phyloP scores from a whole-genome alignment of 805 yeast species.

The Naumovozyma castellii region DNA sequence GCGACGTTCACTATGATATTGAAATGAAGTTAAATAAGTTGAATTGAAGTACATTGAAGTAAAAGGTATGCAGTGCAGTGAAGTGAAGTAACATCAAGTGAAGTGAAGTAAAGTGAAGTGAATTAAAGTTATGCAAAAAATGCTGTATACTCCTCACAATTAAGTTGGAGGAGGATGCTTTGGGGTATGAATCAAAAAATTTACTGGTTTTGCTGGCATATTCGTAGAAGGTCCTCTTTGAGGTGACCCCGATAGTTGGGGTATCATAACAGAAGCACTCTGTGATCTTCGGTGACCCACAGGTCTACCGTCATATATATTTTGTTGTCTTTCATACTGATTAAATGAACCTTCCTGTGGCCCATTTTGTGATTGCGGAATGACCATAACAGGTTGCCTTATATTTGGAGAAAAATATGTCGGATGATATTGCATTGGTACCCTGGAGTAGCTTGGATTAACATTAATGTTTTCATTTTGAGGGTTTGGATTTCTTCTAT shows the following conservation, averaged over 20 bases:
- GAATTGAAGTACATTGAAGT: no score
- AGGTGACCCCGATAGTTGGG: constrained; percentile 9
- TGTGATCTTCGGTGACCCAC: constrained; percentile 22
- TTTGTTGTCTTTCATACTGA: background rate
- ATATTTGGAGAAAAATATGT: background rate
- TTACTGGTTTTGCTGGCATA: constrained; percentile 14
- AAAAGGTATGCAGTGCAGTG: no score
- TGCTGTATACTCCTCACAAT: background rate
- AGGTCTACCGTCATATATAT: background rate
- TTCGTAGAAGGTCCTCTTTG: constrained; percentile 3
- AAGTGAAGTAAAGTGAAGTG: no score
- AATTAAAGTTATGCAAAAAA: background rate
- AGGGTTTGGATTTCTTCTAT: no score
- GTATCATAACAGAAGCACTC: constrained; percentile 16
- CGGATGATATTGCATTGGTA: background rate
- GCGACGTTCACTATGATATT: no score
- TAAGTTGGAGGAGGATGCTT: constrained; percentile 28
- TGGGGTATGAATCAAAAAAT: constrained; percentile 27
- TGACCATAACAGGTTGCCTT: background rate
- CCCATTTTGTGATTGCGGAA: background rate
- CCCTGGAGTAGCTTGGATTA: no score
- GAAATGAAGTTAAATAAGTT: no score
- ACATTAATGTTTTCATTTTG: no score
- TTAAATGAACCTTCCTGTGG: background rate
- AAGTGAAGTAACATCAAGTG: no score